Base-by-base conservation (phyloP, 371 early-diverging fungal genomes). In the Mucor saturninus region DNA sequence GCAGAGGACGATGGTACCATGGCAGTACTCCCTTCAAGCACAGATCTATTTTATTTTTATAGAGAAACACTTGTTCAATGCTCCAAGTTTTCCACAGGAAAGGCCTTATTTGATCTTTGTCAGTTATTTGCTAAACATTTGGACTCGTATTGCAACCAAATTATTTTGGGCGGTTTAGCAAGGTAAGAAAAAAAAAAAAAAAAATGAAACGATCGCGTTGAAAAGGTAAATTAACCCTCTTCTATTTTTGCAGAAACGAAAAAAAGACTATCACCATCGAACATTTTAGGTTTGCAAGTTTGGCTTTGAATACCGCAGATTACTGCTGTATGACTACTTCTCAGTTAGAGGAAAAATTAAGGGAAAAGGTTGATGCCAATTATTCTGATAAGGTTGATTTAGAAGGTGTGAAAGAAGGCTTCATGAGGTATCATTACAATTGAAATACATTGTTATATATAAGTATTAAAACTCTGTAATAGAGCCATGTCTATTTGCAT, bases 251-350 rank as follows among this genome's bases (percentile, higher is more conserved):
- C 13, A 46, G 89, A 59, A 89, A 89, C 32, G 91, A 92, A 30
- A 88, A 83, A 51, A 78, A 79, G 50, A 56, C 83, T 5, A 61
- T 89, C 14, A 78, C 83, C 3, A 71, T 77, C 2, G 88, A 89
- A 6, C 86, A 89, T 40, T 67, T 92, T 37, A 69, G 84, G n/a
- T 79, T 84, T 29, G 86, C 85, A 1, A 92, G 93, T 64, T 65
- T 91, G 13, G 81, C 95, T 6, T 71, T 96, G 51, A 97, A 95
- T 58, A 98, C 98, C 0, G 92, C 94, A 0, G 98, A 98, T 68
- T 98, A 97, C 74, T 97, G 98, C 61, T 75, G 84, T 15, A 84
- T 85, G n/a, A 94, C 95, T 0, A 92, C 92, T 0, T 72, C 83
- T 2, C 96, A 94, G 26, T 35, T 97, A 10, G 96, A 96, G 66